Base-by-base conservation (phyloP, 768 basidiomycete genomes). In the Termitomyces sp. region DNA sequence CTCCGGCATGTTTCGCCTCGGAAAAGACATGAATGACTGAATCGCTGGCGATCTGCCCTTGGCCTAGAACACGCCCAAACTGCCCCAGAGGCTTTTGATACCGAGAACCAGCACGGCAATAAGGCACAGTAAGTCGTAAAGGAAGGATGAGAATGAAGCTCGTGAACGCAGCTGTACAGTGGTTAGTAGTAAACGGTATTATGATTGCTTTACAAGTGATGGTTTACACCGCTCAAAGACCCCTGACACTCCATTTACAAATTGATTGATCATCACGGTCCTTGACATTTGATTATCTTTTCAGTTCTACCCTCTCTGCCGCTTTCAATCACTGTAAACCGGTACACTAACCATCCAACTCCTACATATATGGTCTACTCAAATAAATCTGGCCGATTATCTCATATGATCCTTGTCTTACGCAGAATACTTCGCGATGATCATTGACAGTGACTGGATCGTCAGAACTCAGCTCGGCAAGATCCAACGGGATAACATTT, bases 1-100 rank as follows among this genome's bases (percentile, higher is more conserved):
- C 46, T 75, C 68, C 17, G 63, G 65, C 43, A 71, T 72, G 58
- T 77, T 77, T 59, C 74, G 73, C 65, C 74, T 75, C 62, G 75
- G 71, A 68, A 76, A 74, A 63, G 78, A 71, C 66, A 69, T 68
- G 51, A 51, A 19, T 58, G n/a, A 53, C 37, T 52, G 53, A 47
- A 54, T 32, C 11, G 57, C 53, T 54, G 52, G 50, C 54, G 54
- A 56, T 52, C 57, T 58, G 59, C 43, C 53, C 40, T 58, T 32
- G 56, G 55, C 45, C 53, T 53, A 53, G 54, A 60, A 54, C 58
- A 29, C 50, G 53, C 55, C 43, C 19, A 58, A 48, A 45, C 52
- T 34, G 53, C 57, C 44, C 41, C 27, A 32, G 34, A 57, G 43
- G 41, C 45, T 55, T 59, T 56, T 47, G 29, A 54, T 59, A 62